Evolutionary conservation across 2,329 filamentous ascomycete genomes (phyloP), one percentile per base, ranked within the genome.

Genomic region (Tolypocladium album): DNA sequence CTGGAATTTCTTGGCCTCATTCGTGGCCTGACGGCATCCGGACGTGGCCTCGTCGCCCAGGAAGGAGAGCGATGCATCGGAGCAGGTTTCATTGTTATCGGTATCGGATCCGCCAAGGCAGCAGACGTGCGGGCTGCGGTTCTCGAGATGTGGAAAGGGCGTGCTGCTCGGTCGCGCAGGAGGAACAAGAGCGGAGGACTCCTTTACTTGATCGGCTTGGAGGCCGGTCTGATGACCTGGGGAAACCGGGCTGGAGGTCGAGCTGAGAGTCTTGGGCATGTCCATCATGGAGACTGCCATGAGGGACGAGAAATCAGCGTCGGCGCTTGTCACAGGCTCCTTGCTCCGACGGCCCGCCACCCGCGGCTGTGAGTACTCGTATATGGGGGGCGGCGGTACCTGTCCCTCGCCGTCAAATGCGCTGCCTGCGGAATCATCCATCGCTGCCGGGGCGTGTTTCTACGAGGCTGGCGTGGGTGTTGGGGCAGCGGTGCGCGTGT

Each of bases 121-220:
- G 61, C 67, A 71, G 56, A 68, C 63, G 36, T 67, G 68, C 34
- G 69, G 62, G 59, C 65, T 66, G 56, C 79, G 76, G 58, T 77
- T 77, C 57, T 84, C 81, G 57, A 78, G 79, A 60, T 82, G 79
- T 4, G 81, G 80, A 60, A 85, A 85, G 1, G 82, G 82, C 2
- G 82, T 85, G 71, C 82, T 85, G 68, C 82, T 85, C 22, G 82
- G 82, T 58, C 82, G 77, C 7, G 69, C 69, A 4, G 71, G 72
- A 20, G 72, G 72, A 11, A 73, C 67, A 61, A 73, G 70, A n/a
- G 66, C 64, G 34, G 69, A 66, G 38, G 65, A 59, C 42, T 78
- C 68, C 60, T 79, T 80, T 60, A 71, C 69, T 61, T 78, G 79
- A 45, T 80, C 76, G 56, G 79, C 73, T 31, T 78, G 78, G 43